Percentiles rank a stretch among this genome's conserved stretches.
Conservation (phyloP, 2,329 filamentous ascomycete species). For the Raffaelea albimanens region DNA sequence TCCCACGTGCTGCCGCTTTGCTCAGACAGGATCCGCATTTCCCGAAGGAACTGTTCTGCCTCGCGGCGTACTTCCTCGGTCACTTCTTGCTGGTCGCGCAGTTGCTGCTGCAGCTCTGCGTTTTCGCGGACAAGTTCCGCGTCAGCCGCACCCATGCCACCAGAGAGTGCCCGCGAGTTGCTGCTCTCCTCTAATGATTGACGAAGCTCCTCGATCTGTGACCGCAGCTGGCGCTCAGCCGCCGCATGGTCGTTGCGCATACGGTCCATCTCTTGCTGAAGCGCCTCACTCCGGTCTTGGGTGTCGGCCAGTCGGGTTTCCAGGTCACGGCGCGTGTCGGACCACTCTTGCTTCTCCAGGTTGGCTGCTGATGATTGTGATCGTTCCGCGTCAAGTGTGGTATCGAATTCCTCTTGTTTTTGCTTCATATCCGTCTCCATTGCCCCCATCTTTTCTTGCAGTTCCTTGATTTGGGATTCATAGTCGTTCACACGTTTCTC, state of each 20-base stretch:
- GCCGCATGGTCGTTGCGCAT: conserved; percentile 59
- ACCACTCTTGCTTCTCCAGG: conserved; percentile 62
- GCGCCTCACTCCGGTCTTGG: conserved; percentile 65
- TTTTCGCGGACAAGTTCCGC: conserved; percentile 58
- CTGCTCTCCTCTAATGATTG: conserved; percentile 18
- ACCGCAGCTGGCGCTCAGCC: conserved; percentile 52
- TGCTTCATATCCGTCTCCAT: conserved; percentile 61
- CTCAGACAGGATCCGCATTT: conserved; percentile 81
- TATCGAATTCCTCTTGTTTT: conserved; percentile 63
- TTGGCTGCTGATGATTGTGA: conserved; percentile 40
- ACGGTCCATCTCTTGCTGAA: conserved; percentile 70
- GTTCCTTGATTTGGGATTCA: conserved; percentile 62
- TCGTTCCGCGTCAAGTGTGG: conserved; percentile 49
- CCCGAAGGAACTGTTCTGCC: conserved; percentile 71
- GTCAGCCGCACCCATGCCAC: conserved; percentile 19
- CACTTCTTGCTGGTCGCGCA: conserved; percentile 67
- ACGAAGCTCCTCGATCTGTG: conserved; percentile 49
- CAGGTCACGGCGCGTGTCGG: conserved; percentile 53
- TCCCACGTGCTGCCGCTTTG: conserved; percentile 72
- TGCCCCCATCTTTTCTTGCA: conserved; percentile 63
- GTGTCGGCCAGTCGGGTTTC: conserved; percentile 68
- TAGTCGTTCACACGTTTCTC: conserved; percentile 56
- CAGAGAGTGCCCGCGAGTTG: background rate
- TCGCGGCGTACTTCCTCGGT: conserved; percentile 82
- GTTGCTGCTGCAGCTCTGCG: conserved; percentile 52